These are phyloP conservation scores for Aspergillus felis DNA, from an alignment of 2,329 filamentous ascomycete species.

Conservation along the genomic window DNA sequence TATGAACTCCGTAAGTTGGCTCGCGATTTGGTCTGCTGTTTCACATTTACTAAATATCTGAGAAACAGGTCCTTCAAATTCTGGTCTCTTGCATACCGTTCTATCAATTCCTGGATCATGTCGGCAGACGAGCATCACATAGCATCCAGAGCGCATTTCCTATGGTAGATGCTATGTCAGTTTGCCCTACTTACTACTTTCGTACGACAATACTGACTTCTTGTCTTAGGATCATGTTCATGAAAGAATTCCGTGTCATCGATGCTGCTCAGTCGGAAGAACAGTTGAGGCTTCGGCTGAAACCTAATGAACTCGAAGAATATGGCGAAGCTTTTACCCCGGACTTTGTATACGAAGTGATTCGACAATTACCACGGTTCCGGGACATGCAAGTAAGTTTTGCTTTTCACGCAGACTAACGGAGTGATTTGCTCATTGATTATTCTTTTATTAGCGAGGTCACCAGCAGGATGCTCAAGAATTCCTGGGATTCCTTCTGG, in stretches of 20 bases:
- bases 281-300: constrained; percentile 68
- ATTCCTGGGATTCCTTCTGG: constrained; percentile 87
- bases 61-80: constrained; percentile 78
- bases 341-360: constrained; percentile 92
- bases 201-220: constrained; percentile 4
- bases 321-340: constrained; percentile 90
- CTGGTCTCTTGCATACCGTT: constrained; percentile 92
- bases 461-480: constrained; percentile 98
- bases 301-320: constrained; percentile 78
- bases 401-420: not conserved
- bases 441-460: constrained; percentile 58
- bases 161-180: constrained; percentile 87
- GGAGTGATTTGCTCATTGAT: not conserved
- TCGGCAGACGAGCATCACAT: constrained; percentile 76
- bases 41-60: constrained; percentile 19
- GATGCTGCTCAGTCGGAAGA: constrained; percentile 73
- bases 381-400: constrained; percentile 78
- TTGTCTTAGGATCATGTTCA: constrained; percentile 76
- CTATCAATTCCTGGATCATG: constrained; percentile 85
- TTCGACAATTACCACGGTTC: constrained; percentile 81
- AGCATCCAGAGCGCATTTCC: constrained; percentile 96
- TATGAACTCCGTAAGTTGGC: constrained; percentile 89
- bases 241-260: constrained; percentile 85
- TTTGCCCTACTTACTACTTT: constrained; percentile 15
- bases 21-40: constrained; percentile 22